A percentile compares a stretch with the other conserved stretches of the same genome.
Conservation (phyloP, 805 yeast species). For the Isabelozyma rhagii region DNA sequence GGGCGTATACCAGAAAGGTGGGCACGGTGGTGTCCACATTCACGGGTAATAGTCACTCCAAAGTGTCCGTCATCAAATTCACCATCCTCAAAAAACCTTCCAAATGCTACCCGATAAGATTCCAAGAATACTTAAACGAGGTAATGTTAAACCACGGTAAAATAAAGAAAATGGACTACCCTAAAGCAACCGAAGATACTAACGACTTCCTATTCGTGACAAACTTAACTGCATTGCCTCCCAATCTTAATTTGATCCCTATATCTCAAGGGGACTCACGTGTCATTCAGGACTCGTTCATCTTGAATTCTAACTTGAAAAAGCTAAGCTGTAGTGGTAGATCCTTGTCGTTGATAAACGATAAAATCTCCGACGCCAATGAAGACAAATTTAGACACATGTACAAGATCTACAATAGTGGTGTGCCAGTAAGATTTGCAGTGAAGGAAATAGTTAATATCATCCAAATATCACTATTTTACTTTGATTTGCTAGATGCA, state of each 20-base stretch:
- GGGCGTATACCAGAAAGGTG: conserved; percentile 73
- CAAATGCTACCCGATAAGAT: conserved; percentile 46
- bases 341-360: conserved; percentile 66
- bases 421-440: conserved; percentile 60
- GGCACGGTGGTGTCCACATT: conserved; percentile 73
- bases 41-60: conserved; percentile 78
- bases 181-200: background rate
- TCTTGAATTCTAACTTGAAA: conserved; percentile 72
- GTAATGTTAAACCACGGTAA: conserved; percentile 64
- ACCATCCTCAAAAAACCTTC: conserved; percentile 50
- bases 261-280: conserved; percentile 59
- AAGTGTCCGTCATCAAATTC: conserved; percentile 54
- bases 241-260: conserved; percentile 67
- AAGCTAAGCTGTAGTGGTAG: conserved; percentile 83
- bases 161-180: conserved; percentile 49
- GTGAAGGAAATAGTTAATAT: conserved; percentile 70
- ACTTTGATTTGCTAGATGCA: conserved; percentile 70
- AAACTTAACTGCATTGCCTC: conserved; percentile 76
- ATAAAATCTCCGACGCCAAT: conserved; percentile 67
- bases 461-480: conserved; percentile 72
- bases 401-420: conserved; percentile 53
- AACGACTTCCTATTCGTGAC: conserved; percentile 63
- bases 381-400: conserved; percentile 78
- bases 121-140: conserved; percentile 63
- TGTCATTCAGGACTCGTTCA: conserved; percentile 54